A percentile compares a stretch with the other conserved stretches of the same genome.
phyloP scores from a whole-genome alignment of 257 asterid genomes.

The Rehmannia glutinosa region DNA sequence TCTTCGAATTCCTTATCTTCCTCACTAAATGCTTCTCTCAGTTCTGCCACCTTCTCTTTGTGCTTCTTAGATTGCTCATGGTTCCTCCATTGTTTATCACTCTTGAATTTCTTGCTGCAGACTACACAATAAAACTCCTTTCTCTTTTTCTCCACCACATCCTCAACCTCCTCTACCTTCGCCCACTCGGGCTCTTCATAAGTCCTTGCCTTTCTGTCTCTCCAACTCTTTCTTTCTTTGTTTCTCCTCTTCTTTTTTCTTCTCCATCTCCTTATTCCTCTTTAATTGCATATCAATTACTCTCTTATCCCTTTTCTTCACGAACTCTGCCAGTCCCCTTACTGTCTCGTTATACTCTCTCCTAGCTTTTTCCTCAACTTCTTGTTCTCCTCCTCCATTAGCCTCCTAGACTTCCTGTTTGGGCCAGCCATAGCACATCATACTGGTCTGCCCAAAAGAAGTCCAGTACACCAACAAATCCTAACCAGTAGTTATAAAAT shows the following conservation, averaged over 20 bases:
- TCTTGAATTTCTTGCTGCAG: slow-evolving; percentile 91
- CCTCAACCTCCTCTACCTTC: slow-evolving; percentile 61
- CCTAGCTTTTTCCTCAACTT: slow-evolving; percentile 77
- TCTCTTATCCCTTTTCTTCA: slow-evolving; percentile 89
- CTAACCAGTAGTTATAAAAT: slow-evolving; percentile 82
- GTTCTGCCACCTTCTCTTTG: slow-evolving; percentile 83
- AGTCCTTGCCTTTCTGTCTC: slow-evolving; percentile 57
- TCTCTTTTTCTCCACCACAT: slow-evolving; percentile 46
- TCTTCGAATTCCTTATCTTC: slow-evolving; percentile 60
- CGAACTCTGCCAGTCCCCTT: slow-evolving; percentile 84
- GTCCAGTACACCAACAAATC: slow-evolving; percentile 70
- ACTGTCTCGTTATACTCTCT: slow-evolving; percentile 93
- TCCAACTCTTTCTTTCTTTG: slow-evolving; percentile 76
- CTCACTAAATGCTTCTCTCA: slow-evolving; percentile 65
- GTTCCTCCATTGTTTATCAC: slow-evolving; percentile 96
- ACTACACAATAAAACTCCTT: slow-evolving; percentile 79
- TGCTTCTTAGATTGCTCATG: slow-evolving; percentile 97
- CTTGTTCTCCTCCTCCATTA: slow-evolving; percentile 94
- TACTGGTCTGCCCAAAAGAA: slow-evolving; percentile 90
- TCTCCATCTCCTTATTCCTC: slow-evolving; percentile 84
- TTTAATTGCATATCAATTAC: slow-evolving; percentile 91
- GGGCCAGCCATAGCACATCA: slow-evolving; percentile 80
- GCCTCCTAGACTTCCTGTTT: slow-evolving; percentile 78
- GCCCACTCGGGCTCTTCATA: slow-evolving; percentile 92
- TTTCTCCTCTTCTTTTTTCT: slow-evolving; percentile 67